A percentile compares a stretch with the other conserved stretches of the same genome.
These are phyloP conservation scores for Trichomonas tenax DNA, from an alignment of 208 protist genomes.

Conservation along the genomic window DNA sequence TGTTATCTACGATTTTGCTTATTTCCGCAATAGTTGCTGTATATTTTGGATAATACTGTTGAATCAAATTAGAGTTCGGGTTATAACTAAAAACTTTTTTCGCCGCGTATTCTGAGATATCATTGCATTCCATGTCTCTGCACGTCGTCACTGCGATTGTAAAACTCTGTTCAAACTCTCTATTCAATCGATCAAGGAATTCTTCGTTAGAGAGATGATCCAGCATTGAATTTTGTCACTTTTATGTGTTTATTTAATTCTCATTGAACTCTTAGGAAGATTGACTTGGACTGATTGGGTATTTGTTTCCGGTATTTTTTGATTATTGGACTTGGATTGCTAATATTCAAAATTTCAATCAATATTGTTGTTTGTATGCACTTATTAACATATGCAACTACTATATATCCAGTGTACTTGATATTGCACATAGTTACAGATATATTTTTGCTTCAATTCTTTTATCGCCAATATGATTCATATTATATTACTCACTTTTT, in stretches of 20 bases:
- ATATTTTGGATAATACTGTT: neutral
- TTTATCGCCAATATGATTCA: too few species aligned
- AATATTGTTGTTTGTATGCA: too few species aligned
- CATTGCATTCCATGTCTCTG: neutral
- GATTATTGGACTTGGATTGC: too few species aligned
- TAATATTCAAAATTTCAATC: too few species aligned
- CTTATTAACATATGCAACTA: too few species aligned
- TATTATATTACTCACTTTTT: too few species aligned
- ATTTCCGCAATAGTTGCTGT: neutral
- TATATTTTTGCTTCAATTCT: too few species aligned
- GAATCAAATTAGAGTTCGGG: neutral
- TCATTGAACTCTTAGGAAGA: too few species aligned
- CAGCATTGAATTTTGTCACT: neutral
- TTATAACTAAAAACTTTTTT: conserved; percentile 7
- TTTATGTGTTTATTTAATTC: neutral
- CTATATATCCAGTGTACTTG: too few species aligned
- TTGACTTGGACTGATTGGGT: too few species aligned
- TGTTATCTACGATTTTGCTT: neutral
- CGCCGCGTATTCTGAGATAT: neutral
- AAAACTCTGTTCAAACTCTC: neutral
- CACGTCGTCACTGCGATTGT: neutral
- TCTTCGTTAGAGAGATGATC: neutral
- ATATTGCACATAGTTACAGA: too few species aligned
- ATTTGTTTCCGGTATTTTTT: too few species aligned
- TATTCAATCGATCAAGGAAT: neutral